Percentiles rank a stretch among this genome's conserved stretches.
Evolutionary conservation across 345 rosid species (phyloP).

Genomic region (Eucalyptus brandiana): DNA sequence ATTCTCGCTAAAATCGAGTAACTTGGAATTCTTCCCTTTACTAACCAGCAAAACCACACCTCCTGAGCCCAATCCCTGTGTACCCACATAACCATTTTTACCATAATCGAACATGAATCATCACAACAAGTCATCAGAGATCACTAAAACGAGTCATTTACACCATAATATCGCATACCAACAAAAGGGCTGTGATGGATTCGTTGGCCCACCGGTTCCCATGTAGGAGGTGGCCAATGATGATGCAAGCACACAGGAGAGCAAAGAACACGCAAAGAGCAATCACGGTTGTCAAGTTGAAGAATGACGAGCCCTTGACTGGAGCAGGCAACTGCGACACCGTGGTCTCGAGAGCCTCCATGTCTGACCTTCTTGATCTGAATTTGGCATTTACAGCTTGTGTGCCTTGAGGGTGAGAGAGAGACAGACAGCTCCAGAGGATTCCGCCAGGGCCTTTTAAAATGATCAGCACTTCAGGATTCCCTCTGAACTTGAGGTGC

Average conservation of each 20-base stretch:
- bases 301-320: not conserved
- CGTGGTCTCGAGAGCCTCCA: slow-evolving; percentile 18
- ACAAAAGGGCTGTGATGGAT: slow-evolving; percentile 50
- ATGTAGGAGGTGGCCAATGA: slow-evolving; percentile 57
- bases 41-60: slow-evolving; percentile 36
- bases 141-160: not conserved
- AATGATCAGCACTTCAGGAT: not conserved
- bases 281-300: slow-evolving; percentile 20
- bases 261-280: slow-evolving; percentile 46
- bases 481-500: not conserved
- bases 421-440: not conserved
- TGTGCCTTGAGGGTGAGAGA: not conserved
- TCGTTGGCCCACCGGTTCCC: slow-evolving; percentile 70
- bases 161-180: slow-evolving; percentile 13
- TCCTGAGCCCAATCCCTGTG: slow-evolving; percentile 51
- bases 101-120: not conserved
- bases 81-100: not conserved
- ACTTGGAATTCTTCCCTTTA: slow-evolving; percentile 12
- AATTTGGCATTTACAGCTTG: not conserved
- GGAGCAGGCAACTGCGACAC: not conserved
- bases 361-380: not conserved
- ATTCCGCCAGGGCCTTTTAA: not conserved
- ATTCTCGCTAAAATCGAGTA: slow-evolving; percentile 44
- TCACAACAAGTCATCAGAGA: not conserved
- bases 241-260: slow-evolving; percentile 52